Evolutionary conservation across 176 grass and related monocot species (phyloP).

Genomic region (Eragrostis nindensis): DNA sequence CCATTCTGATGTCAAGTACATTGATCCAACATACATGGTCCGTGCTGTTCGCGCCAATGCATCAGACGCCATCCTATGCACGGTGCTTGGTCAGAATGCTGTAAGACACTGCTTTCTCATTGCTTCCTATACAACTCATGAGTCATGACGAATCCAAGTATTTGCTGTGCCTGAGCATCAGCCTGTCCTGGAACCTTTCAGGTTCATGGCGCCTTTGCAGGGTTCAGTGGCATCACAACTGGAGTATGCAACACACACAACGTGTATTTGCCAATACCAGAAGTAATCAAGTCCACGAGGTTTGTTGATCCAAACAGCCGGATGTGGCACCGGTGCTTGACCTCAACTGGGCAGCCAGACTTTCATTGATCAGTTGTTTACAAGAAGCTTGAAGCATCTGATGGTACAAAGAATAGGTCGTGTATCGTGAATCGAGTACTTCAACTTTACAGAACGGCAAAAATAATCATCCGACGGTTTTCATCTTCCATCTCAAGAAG

Average conservation of each 20-base stretch:
- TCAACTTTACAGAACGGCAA: background rate
- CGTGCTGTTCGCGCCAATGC: conserved; percentile 90
- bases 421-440: conserved; percentile 20
- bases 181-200: conserved; percentile 25
- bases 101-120: conserved; percentile 48
- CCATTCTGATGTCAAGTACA: conserved; percentile 92
- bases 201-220: conserved; percentile 93
- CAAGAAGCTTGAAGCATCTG: conserved; percentile 14
- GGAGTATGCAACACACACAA: conserved; percentile 88
- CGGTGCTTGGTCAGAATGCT: conserved; percentile 93
- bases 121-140: background rate
- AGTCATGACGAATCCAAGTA: background rate
- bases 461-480: conserved; percentile 5
- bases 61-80: conserved; percentile 97
- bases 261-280: conserved; percentile 80
- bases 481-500: background rate
- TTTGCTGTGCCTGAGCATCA: conserved; percentile 4
- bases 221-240: conserved; percentile 93
- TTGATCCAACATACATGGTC: conserved; percentile 98
- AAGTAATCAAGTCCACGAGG: conserved; percentile 74
- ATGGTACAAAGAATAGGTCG: background rate
- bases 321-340: conserved; percentile 98
- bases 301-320: conserved; percentile 79
- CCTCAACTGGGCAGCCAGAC: conserved; percentile 90
- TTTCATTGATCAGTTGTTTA: conserved; percentile 56